Evolutionary conservation across 2,329 filamentous ascomycete genomes (phyloP).

Genomic region (Pochonia chlamydosporia): DNA sequence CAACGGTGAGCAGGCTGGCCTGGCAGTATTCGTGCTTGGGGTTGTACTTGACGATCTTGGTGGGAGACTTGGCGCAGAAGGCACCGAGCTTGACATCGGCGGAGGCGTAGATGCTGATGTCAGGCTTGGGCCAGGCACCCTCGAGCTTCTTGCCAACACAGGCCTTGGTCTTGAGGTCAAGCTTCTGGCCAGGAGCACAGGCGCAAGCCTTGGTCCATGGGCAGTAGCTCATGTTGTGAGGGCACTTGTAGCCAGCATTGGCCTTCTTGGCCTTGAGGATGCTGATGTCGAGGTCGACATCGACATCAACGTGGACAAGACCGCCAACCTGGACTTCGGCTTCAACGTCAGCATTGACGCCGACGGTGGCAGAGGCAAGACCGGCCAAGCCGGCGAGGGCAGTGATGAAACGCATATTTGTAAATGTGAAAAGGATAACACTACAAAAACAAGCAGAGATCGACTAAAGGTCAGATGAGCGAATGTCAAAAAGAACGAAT

Average conservation of each 20-base stretch:
- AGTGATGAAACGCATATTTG: constrained; percentile 25
- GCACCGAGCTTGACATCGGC: constrained; percentile 21
- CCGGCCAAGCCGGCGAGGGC: constrained; percentile 20
- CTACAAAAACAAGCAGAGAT: background rate
- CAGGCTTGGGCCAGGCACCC: constrained; percentile 29
- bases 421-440: background rate
- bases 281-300: constrained; percentile 9
- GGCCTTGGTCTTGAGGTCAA: constrained; percentile 23
- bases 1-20: constrained; percentile 24
- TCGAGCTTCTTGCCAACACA: constrained; percentile 21
- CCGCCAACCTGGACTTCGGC: constrained; percentile 10
- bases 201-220: constrained; percentile 35
- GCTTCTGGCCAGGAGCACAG: constrained; percentile 34
- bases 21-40: constrained; percentile 29
- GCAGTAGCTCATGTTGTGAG: constrained; percentile 28
- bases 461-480: background rate
- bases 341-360: constrained; percentile 7
- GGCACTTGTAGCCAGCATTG: constrained; percentile 23
- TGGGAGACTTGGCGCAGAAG: constrained; percentile 29
- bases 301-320: constrained; percentile 7
- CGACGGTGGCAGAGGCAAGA: constrained; percentile 18
- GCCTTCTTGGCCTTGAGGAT: constrained; percentile 15
- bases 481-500: constrained; percentile 6
- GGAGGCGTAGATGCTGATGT: constrained; percentile 17
- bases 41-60: constrained; percentile 29